Percentiles rank a stretch among this genome's conserved stretches.
Evolutionary conservation across 225 moss, liverwort and hornwort species (phyloP).

Genomic region (Polytrichum commune): DNA sequence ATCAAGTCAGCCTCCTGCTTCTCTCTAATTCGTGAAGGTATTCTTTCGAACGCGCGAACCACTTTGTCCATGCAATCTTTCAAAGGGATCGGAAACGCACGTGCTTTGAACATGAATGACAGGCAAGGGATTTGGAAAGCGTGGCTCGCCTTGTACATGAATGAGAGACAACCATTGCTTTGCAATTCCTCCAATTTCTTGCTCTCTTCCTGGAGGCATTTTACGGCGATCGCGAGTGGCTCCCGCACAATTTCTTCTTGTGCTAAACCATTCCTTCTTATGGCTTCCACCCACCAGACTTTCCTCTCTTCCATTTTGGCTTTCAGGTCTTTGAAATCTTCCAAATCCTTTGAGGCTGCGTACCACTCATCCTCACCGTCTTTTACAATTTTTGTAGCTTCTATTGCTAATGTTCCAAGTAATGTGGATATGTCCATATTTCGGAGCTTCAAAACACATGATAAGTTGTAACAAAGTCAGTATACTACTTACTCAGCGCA

Average conservation of each 20-base stretch:
- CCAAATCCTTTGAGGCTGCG: not conserved
- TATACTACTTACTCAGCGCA: too few relatives aligned
- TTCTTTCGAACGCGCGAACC: constrained; percentile 8
- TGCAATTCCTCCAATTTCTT: constrained; percentile 3
- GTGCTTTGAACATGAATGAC: not conserved
- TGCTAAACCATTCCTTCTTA: constrained; percentile 7
- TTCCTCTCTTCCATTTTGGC: not conserved
- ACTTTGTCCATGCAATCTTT: constrained; percentile 12
- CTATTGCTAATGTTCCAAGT: not conserved
- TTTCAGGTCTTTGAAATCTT: constrained; percentile 4
- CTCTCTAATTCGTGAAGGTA: not conserved
- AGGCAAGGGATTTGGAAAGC: not conserved
- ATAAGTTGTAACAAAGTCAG: too few relatives aligned
- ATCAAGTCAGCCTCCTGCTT: not conserved
- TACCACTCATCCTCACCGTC: constrained; percentile 5
- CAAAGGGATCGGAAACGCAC: constrained; percentile 6
- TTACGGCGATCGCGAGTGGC: not conserved
- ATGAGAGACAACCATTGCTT: constrained; percentile 1
- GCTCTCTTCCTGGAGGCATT: constrained; percentile 3
- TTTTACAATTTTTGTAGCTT: not conserved
- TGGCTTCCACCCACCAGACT: not conserved
- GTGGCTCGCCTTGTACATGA: not conserved
- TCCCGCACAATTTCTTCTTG: not conserved
- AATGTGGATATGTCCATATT: not conserved
- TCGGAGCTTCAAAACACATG: too few relatives aligned